These are phyloP conservation scores for Yarrowia keelungensis DNA, from an alignment of 805 yeast species.

Conservation along the genomic window DNA sequence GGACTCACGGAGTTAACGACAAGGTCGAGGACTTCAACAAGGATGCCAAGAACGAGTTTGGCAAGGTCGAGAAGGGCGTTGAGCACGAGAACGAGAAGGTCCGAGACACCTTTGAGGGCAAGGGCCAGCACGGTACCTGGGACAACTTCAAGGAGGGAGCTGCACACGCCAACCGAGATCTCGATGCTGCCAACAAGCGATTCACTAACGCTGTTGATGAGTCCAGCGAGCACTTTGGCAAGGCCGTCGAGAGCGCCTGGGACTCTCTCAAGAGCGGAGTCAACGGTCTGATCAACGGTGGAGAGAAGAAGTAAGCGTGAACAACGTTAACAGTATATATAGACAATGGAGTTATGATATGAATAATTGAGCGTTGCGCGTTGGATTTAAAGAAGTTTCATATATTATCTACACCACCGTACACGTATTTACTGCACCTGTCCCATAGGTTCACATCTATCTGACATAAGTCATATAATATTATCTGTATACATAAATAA, in stretches of 20 bases:
- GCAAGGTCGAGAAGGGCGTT: not conserved
- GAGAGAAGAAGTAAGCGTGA: constrained; percentile 16
- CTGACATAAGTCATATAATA: not conserved
- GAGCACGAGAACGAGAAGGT: constrained; percentile 16
- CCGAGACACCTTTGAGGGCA: not conserved
- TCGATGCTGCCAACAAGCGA: constrained; percentile 17
- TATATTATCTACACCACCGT: too few species aligned
- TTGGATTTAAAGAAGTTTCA: too few species aligned
- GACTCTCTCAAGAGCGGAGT: constrained; percentile 22
- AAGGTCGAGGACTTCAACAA: constrained; percentile 23
- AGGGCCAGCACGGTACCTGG: constrained; percentile 18
- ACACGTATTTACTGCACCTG: not conserved
- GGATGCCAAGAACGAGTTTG: constrained; percentile 10
- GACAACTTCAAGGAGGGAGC: constrained; percentile 32
- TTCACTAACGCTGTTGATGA: constrained; percentile 18
- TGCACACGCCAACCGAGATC: constrained; percentile 4
- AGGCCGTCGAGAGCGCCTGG: constrained; percentile 21
- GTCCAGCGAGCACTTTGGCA: constrained; percentile 15
- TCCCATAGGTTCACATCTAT: not conserved
- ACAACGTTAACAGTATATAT: not conserved
- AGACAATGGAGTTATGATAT: constrained; percentile 1
- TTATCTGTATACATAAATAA: constrained; percentile 36
- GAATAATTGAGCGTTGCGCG: too few species aligned
- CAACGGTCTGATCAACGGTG: not conserved
- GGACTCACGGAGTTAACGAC: constrained; percentile 19